Base-by-base conservation (phyloP, 176 grass and related monocot species). In the Eleusine coracana region DNA sequence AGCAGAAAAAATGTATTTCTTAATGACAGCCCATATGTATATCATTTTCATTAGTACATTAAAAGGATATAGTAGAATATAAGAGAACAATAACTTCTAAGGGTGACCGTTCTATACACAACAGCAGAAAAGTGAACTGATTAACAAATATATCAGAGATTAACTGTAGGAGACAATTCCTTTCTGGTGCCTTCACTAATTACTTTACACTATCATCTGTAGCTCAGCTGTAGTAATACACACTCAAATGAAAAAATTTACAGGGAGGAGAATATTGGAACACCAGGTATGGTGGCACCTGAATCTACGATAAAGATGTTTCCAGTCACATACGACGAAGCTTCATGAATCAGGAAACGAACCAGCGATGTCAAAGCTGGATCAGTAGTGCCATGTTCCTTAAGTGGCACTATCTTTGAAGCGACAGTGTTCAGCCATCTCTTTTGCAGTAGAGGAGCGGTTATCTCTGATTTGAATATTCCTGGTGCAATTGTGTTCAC, bases 261-360 rank as follows among this genome's bases (percentile, higher is more conserved):
- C 28, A 98, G 80, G 45, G 93, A 98, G 63, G 91, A 98, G 87
- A 86, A 98, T 76, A 98, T 73, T 15, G 96, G 96, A 64, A 95
- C 55, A 73, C 93, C 96, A 46, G 92, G 82, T 79, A 95, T 15
- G 41, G 76, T 90, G 59, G 42, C 87, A 73, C 96, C 92, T 14
- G 91, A 86, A 76, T 98, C 93, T 9, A 95, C 82, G 11, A 92
- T 3, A 23, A 95, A 98, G 39, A 93, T 85, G 81, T 95, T 98
- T 10, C 92, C 92, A 40, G 90, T 82, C 44, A 98, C 85, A 91
- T 98, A 98, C 5, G 85, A 65, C n/a, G 88, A 93, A 25, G 75
- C 54, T 50, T 89, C 92, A 63, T 98, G 90, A 52, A 98, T 86
- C 74, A 98, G 75, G 68, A 86, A 98, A 23, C 86, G 90, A 48